Evolutionary conservation across 2,329 filamentous ascomycete species (phyloP), one percentile per base, ranked within the genome.

Genomic region (Falciphora oryzae): DNA sequence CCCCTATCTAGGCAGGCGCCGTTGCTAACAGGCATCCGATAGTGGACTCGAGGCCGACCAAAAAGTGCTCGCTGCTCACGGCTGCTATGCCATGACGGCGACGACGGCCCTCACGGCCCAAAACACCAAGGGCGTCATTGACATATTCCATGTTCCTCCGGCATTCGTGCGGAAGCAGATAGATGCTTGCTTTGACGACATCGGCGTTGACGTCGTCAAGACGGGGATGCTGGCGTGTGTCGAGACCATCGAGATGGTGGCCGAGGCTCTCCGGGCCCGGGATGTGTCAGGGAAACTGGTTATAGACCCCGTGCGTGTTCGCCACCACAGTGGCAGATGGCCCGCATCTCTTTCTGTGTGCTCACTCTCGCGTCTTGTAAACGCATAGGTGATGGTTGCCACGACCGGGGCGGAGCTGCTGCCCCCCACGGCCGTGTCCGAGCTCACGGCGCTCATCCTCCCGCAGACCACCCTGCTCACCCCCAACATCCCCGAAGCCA

Each of bases 31-130:
- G 3, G 65, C 64, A 59, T 61, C 62, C 62, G 63, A 50, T 71
- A 97, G 93, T 65, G 95, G 94, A 63, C 86, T 99, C 44, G 94
- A 99, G 76, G 95, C 94, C 56, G 94, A 98, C 75, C 93, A 98
- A 74, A 96, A 97, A 75, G 93, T 96, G 67, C 89, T 97, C 66
- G 90, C 93, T 59, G 92, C 91, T 25, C 93, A 98, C 84, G 89
- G 90, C 66, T 95, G 91, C 78, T 98, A 98, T 81, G 93, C 92
- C 66, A 96, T 97, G 88, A 97, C 94, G 62, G 92, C 93, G 28
- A 97, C 94, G 13, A 96, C 94, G 18, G 94, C 94, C 27, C 80
- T 99, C 73, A 99, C 95, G n/a, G 93, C 92, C 22, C 95, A 98
- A 74, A 97, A 98, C 76, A 99, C 95, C 0, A 82, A 85, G 63